Percentiles rank a stretch among this genome's conserved stretches.
Evolutionary conservation across 805 yeast genomes (phyloP).

Genomic region (Cyberlindnera euphorbiiphila): DNA sequence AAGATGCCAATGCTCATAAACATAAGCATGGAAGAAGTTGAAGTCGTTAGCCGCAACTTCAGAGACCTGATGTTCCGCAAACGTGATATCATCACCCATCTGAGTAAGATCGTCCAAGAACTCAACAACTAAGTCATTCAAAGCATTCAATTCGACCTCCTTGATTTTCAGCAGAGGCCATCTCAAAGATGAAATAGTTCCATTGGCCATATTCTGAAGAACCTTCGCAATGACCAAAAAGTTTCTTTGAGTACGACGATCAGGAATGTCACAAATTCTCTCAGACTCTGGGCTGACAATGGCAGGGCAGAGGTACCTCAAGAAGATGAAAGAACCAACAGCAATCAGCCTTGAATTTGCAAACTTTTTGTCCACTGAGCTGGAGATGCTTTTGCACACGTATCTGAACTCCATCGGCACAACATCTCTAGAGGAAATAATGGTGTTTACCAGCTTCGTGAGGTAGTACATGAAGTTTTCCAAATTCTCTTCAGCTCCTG

Average conservation of each 20-base stretch:
- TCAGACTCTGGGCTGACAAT: slow-evolving; percentile 77
- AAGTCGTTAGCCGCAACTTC: slow-evolving; percentile 29
- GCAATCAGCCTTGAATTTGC: slow-evolving; percentile 66
- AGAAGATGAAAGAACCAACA: slow-evolving; percentile 81
- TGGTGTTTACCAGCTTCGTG: slow-evolving; percentile 51
- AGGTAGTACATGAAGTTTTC: slow-evolving; percentile 53
- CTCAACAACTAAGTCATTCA: slow-evolving; percentile 36
- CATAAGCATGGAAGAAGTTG: slow-evolving; percentile 42
- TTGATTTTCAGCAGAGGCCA: slow-evolving; percentile 51
- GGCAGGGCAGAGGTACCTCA: slow-evolving; percentile 83
- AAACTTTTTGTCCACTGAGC: slow-evolving; percentile 54
- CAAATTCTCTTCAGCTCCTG: slow-evolving; percentile 38
- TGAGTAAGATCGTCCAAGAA: slow-evolving; percentile 38
- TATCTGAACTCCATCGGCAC: slow-evolving; percentile 72
- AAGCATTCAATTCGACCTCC: slow-evolving; percentile 37
- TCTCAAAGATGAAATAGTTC: slow-evolving; percentile 60
- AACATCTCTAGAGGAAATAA: slow-evolving; percentile 47
- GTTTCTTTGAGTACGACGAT: slow-evolving; percentile 50
- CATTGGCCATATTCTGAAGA: slow-evolving; percentile 84
- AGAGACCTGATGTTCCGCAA: slow-evolving; percentile 21
- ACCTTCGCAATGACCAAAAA: slow-evolving; percentile 78
- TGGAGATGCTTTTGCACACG: slow-evolving; percentile 63
- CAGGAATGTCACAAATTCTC: slow-evolving; percentile 36
- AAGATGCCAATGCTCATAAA: slow-evolving; percentile 46
- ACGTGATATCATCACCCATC: slow-evolving; percentile 22